Base-by-base conservation (phyloP, 495 filamentous ascomycete genomes). In the Tuber indicum region DNA sequence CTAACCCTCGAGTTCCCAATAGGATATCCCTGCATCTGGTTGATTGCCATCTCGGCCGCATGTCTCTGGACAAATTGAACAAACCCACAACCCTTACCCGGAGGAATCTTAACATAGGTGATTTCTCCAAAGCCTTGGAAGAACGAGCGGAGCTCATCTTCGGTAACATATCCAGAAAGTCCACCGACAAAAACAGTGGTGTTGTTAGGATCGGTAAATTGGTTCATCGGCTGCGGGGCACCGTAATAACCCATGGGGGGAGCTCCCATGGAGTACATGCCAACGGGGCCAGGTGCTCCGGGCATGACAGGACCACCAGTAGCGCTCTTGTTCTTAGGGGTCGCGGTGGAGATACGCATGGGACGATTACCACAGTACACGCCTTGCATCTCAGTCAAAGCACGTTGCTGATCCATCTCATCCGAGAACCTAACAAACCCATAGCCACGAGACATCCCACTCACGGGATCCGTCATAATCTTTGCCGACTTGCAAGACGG, bases 141-240 rank as follows among this genome's bases (percentile, higher is more conserved):
- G 89, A 99, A 99, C 16, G 94, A 98, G 73, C 96, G 92, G 42
- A 99, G 92, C 87, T 99, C 96, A 84, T 99, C 96, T 87, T 99
- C 96, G 75, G 96, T 99, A 72, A 99, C 96, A 84, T 99, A 99
- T 73, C 96, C 96, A 47, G 94, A 98, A 3, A 99, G 90, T 70
- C 96, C 96, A 81, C 96, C 96, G 77, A 99, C 96, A 82, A 99
- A 99, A 77, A 99, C 96, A 41, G 96, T 99, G 71, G 96, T 99
- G 87, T 99, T 99, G 89, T 99, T 99, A n/a, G 96, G 96, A 82
- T 99, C 96, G 46, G 96, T 99, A 87, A 99, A 99, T 86, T 99
- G 96, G 86, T 99, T 99, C 96, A 99, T 99, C 23, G 94, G 94
- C 86, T 97, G 94, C 74, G 91, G 91, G 77, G 91, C 89, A 75